Conservation (phyloP, 225 moss, liverwort and hornwort genomes). For the Asterella californica region DNA sequence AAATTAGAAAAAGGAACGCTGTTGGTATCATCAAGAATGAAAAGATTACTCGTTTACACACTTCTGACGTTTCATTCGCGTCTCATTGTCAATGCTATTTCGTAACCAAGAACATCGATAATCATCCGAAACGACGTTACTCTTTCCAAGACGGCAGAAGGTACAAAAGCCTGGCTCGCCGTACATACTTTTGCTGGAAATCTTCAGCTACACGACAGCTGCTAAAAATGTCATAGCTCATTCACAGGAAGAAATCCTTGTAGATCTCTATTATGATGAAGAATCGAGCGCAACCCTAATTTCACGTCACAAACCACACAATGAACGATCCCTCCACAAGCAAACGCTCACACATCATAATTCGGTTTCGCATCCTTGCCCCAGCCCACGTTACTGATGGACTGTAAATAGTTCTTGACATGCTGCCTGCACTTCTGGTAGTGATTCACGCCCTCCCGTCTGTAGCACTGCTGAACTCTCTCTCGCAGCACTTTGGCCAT, state of each 20-base stretch:
- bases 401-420: constrained; percentile 79
- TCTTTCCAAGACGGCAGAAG: too few relatives aligned
- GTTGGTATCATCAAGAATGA: too few relatives aligned
- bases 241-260: background rate
- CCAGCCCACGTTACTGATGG: constrained; percentile 81
- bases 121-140: too few relatives aligned
- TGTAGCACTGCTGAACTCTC: constrained; percentile 72
- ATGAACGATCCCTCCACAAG: background rate
- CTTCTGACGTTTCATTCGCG: too few relatives aligned
- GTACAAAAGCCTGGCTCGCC: too few relatives aligned
- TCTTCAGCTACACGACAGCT: too few relatives aligned
- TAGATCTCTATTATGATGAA: background rate
- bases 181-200: too few relatives aligned
- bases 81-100: too few relatives aligned
- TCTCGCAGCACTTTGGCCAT: constrained; percentile 82
- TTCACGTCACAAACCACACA: background rate
- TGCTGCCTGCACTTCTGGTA: constrained; percentile 75
- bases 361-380: constrained; percentile 92
- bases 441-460: constrained; percentile 86
- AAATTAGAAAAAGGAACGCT: too few relatives aligned
- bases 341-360: constrained; percentile 36
- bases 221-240: too few relatives aligned
- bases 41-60: too few relatives aligned
- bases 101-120: too few relatives aligned
- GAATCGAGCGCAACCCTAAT: background rate